Conservation (phyloP, 2,329 filamentous ascomycete genomes). For the Cladophialophora psammophila region DNA sequence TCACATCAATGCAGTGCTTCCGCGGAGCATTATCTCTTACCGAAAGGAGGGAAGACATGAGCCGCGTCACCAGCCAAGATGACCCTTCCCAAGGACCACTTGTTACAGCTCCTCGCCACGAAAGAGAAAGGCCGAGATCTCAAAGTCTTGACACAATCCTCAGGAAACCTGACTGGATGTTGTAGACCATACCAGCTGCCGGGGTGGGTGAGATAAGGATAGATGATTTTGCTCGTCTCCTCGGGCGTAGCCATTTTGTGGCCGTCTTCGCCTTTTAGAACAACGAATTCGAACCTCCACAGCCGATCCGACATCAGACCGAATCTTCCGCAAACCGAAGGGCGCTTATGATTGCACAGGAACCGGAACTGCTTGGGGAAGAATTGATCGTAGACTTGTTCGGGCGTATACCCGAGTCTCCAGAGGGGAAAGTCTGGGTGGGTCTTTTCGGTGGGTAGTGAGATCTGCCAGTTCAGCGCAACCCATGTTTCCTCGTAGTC, state of each 20-base stretch:
- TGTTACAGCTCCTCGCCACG: slow-evolving; percentile 41
- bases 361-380: slow-evolving; percentile 44
- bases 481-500: slow-evolving; percentile 45
- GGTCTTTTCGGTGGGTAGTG: slow-evolving; percentile 40
- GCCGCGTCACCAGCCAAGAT: slow-evolving; percentile 43
- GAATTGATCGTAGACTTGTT: slow-evolving; percentile 44
- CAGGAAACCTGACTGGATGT: slow-evolving; percentile 36
- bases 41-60: slow-evolving; percentile 44
- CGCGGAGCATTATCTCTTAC: slow-evolving; percentile 14
- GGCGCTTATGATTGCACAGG: slow-evolving; percentile 41
- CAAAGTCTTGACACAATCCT: slow-evolving; percentile 42
- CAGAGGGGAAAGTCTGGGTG: slow-evolving; percentile 45
- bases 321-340: slow-evolving; percentile 44
- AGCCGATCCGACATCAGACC: slow-evolving; percentile 42
- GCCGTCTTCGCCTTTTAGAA: slow-evolving; percentile 44
- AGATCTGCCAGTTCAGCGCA: slow-evolving; percentile 43
- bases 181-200: slow-evolving; percentile 41
- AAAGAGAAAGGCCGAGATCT: slow-evolving; percentile 42
- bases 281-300: slow-evolving; percentile 49
- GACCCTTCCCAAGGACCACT: slow-evolving; percentile 38
- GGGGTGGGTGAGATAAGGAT: slow-evolving; percentile 42
- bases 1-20: neutral
- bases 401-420: slow-evolving; percentile 41
- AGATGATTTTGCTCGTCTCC: slow-evolving; percentile 40
- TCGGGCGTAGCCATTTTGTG: slow-evolving; percentile 41